A percentile compares a stretch with the other conserved stretches of the same genome.
phyloP scores from a whole-genome alignment of 768 basidiomycete species.

The Psilocybe cubensis region DNA sequence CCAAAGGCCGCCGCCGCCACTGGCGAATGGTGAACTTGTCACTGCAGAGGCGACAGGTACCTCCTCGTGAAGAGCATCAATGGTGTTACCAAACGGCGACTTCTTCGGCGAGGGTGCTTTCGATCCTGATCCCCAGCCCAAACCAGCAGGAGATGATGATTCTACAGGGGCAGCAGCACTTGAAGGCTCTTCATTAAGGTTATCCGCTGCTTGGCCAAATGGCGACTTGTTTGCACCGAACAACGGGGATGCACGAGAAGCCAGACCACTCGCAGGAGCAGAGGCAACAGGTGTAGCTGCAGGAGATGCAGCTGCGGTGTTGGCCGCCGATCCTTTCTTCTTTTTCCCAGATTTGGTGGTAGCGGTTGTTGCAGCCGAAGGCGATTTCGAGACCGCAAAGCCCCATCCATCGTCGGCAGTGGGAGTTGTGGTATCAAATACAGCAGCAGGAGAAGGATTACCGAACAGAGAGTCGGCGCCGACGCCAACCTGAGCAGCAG shows the following conservation, averaged over 20 bases:
- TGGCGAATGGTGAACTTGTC: constrained; percentile 9
- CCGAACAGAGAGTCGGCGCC: constrained; percentile 22
- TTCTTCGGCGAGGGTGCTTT: constrained; percentile 9
- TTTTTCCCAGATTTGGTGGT: constrained; percentile 22
- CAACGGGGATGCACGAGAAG: constrained; percentile 26
- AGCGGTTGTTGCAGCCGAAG: constrained; percentile 15
- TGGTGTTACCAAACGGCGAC: constrained; percentile 16
- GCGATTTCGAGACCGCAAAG: constrained; percentile 14
- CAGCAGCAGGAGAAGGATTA: constrained; percentile 22
- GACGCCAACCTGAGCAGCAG: constrained; percentile 22
- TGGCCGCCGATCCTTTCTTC: constrained; percentile 15
- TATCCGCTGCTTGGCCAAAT: constrained; percentile 15
- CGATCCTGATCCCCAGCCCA: background rate
- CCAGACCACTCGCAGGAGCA: constrained; percentile 17
- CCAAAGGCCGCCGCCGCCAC: constrained; percentile 21
- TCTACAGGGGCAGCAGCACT: constrained; percentile 1
- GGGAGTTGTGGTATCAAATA: constrained; percentile 18
- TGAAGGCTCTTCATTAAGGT: constrained; percentile 11
- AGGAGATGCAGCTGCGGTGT: constrained; percentile 16
- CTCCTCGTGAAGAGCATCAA: constrained; percentile 12
- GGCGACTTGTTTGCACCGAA: constrained; percentile 19
- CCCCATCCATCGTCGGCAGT: constrained; percentile 21
- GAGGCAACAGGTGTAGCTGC: constrained; percentile 16
- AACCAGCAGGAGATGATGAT: background rate
- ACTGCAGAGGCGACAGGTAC: constrained; percentile 4